These are phyloP conservation scores for Pythium sp. DNA, from an alignment of 352 stramenopile species.

Conservation along the genomic window DNA sequence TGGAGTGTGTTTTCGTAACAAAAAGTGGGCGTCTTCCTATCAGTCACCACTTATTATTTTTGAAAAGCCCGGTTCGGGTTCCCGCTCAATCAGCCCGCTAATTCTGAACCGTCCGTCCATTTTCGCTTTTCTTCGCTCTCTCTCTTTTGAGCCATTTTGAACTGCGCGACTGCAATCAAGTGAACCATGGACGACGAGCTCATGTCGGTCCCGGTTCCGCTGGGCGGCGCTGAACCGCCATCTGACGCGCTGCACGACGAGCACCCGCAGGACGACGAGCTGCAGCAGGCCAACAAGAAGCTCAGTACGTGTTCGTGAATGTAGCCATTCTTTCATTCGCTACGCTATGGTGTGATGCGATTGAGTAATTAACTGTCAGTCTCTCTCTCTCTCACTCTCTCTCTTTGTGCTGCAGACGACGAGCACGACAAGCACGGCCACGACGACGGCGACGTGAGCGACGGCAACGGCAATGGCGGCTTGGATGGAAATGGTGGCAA, in stretches of 20 bases:
- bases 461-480: constrained; percentile 1
- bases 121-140: background rate
- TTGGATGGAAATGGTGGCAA: constrained; percentile 1
- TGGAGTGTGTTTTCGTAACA: no score
- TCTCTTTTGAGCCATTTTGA: background rate
- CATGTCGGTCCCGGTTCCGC: constrained; percentile 18
- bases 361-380: background rate
- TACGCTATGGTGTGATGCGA: background rate
- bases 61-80: background rate
- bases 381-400: background rate
- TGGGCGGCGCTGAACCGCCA: constrained; percentile 18
- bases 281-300: constrained; percentile 14
- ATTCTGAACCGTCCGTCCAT: background rate
- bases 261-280: background rate
- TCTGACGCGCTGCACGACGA: constrained; percentile 12
- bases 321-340: background rate
- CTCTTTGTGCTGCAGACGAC: background rate
- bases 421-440: constrained; percentile 7
- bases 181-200: constrained; percentile 23
- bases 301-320: constrained; percentile 1
- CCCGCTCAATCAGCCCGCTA: background rate
- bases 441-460: constrained; percentile 6
- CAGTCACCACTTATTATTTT: background rate
- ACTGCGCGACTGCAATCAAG: background rate
- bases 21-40: no score